Evolutionary conservation across 441 rosid genomes (phyloP), one percentile per base, ranked within the genome.

Genomic region (Arabidopsis hybrid): DNA sequence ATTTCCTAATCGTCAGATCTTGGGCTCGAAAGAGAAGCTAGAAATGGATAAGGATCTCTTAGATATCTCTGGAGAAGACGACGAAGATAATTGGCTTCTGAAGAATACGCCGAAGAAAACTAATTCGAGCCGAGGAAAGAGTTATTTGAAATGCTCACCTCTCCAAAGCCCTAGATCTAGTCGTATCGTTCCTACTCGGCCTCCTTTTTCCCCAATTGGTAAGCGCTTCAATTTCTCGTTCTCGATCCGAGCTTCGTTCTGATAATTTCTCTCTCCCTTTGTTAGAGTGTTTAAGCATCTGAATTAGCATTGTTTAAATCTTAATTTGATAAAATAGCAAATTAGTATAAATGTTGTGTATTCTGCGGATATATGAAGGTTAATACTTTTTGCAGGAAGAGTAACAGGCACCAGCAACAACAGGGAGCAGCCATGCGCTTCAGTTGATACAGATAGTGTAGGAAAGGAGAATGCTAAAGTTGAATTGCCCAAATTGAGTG

Each of bases 41-140:
- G 71, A 59, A 68, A 86, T 88, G 97, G 93, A 86, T 45, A 67
- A 78, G 21, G 88, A 86, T 77, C 87, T 84, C 35, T 73, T 87
- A 31, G 95, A 93, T 83, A 85, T 93, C 52, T 85, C 89, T 5
- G 85, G 83, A 0, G 92, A 80, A 77, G 98, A 92, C 71, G 66
- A 61, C 1, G 89, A 85, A 65, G 86, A 86, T 75, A 82, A 83
- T 8, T 86, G 87, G 62, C 78, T 89, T 40, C 74, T 73, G n/a
- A 86, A 78, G 34, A 57, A 58, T 21, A 65, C 76, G 58, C 81
- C 82, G 21, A 62, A 47, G 64, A 85, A 65, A 45, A 70, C 12
- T 9, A 40, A 64, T 71, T 50, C 79, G 62, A 21, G 58, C 59
- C 32, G 59, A 11, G 16, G 8, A 29, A 74, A 12, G 63, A 53